phyloP scores from a whole-genome alignment of 805 yeast genomes.

The Clavispora vitiphila region DNA sequence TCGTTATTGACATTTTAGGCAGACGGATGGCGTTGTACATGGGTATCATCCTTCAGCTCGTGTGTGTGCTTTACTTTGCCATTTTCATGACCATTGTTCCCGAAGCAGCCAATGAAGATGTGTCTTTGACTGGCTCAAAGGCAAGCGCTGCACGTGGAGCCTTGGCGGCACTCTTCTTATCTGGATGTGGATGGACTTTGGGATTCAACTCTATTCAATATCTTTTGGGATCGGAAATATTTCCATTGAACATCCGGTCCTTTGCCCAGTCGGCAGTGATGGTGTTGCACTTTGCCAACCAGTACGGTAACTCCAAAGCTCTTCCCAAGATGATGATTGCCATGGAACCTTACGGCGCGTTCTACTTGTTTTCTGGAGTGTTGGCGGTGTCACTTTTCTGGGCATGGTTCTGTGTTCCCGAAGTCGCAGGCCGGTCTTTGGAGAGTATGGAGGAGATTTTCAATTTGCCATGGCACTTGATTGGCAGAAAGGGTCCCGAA shows the following conservation, averaged over 20 bases:
- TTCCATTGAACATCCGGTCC: conserved; percentile 47
- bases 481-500: conserved; percentile 50
- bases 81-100: conserved; percentile 44
- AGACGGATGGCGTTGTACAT: conserved; percentile 44
- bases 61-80: conserved; percentile 43
- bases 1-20: conserved; percentile 50
- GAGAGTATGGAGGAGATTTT: conserved; percentile 50
- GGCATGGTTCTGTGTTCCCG: conserved; percentile 49
- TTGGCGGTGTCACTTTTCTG: conserved; percentile 37
- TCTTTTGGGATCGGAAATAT: conserved; percentile 49
- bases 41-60: conserved; percentile 44
- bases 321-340: conserved; percentile 46
- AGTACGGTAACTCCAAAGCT: conserved; percentile 54
- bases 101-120: conserved; percentile 30
- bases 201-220: conserved; percentile 57
- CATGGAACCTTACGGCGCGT: conserved; percentile 45
- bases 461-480: conserved; percentile 52
- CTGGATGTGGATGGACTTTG: conserved; percentile 55
- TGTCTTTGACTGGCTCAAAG: conserved; percentile 25
- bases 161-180: conserved; percentile 44
- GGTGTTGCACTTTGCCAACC: conserved; percentile 54
- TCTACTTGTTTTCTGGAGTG: conserved; percentile 46
- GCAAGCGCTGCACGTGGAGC: conserved; percentile 42
- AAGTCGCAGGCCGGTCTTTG: conserved; percentile 46
- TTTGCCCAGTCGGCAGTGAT: conserved; percentile 48